Evolutionary conservation across 2,329 filamentous ascomycete genomes (phyloP), one percentile per base, ranked within the genome.

Genomic region (Calonectria hongkongensis): DNA sequence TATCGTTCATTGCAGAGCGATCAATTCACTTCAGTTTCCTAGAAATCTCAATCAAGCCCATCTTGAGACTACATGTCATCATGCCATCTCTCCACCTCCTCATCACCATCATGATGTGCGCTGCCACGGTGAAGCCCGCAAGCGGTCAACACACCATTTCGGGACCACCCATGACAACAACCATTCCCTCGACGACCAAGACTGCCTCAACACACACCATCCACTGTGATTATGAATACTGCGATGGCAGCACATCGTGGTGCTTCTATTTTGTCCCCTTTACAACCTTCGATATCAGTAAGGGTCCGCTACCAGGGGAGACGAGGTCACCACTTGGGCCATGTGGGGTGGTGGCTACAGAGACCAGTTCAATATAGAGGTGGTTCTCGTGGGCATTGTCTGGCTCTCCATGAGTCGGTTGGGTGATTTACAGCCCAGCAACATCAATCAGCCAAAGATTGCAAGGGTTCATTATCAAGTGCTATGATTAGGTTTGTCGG

Each of bases 241-340:
- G 85, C 78, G 82, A 84, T 72, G 81, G 82, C 50, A 76, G 75
- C 16, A 79, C 78, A 4, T 81, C 81, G 3, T 86, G 82, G 80
- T 86, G 85, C 76, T 82, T 84, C 73, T 84, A 81, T 76, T 87
- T 84, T 80, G 79, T 77, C 28, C 84, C 84, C 18, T 74, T 85
- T 54, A 85, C 83, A 8, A 77, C 78, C n/a, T 85, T 80, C 71
- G 80, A 86, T 62, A 70, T 77, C 21, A 78, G 75, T 1, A 74
- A 76, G 6, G 85, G 84, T 0, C 81, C 81, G 6, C 64, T 84
- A 16, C 84, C 85, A 4, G 85, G 84, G 2, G 85, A 85, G 78
- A 82, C 80, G 28, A 78, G 78, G n/a, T 80, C 78, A 2, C 73
- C 78, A 4, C 43, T 86, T 0, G 84, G 84, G 3, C 54, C 70